phyloP scores from a whole-genome alignment of 345 rosid genomes.

The Pistacia vera region DNA sequence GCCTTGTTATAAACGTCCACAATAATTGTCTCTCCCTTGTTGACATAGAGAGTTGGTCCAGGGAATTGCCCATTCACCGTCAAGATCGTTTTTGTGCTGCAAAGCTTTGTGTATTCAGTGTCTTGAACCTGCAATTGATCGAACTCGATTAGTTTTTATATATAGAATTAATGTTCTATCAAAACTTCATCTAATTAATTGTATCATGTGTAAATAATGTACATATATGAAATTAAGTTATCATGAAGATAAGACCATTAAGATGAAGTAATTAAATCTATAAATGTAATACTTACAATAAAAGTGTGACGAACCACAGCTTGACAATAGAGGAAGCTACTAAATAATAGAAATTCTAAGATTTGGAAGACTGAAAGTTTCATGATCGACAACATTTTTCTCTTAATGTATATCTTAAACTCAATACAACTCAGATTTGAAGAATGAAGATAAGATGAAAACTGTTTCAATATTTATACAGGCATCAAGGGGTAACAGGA shows the following conservation, averaged over 20 bases:
- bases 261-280: too few relatives aligned
- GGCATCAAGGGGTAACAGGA: neutral
- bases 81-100: constrained; percentile 24
- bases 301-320: constrained; percentile 16
- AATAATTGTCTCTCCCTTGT: constrained; percentile 29
- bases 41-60: constrained; percentile 28
- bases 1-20: constrained; percentile 30
- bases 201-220: too few relatives aligned
- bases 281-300: constrained; percentile 13
- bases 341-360: constrained; percentile 4
- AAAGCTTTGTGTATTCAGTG: constrained; percentile 9
- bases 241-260: too few relatives aligned
- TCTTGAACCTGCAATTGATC: neutral
- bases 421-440: neutral
- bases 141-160: neutral
- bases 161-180: too few relatives aligned
- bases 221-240: too few relatives aligned
- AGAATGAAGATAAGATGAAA: neutral
- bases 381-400: neutral
- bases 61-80: constrained; percentile 32
- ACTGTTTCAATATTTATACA: neutral
- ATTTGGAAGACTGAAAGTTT: constrained; percentile 9
- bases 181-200: too few relatives aligned
- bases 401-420: neutral
- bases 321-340: constrained; percentile 8